A percentile compares a stretch with the other conserved stretches of the same genome.
phyloP scores from a whole-genome alignment of 176 grass and related monocot genomes.

The Puccinellia tenuiflora region DNA sequence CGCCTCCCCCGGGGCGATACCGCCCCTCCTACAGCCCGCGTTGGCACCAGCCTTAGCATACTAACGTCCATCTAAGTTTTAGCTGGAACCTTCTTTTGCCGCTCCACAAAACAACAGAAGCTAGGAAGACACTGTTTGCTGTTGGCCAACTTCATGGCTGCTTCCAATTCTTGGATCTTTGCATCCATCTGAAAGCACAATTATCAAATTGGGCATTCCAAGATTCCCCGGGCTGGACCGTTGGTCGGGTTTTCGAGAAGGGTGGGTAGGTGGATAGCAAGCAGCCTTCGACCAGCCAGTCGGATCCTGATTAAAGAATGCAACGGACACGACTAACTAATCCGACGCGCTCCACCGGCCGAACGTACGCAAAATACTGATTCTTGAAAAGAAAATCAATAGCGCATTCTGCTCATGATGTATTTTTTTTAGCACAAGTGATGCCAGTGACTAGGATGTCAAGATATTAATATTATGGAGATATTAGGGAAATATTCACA shows the following conservation, averaged over 20 bases:
- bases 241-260: neutral
- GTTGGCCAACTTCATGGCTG: conserved; percentile 9
- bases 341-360: neutral
- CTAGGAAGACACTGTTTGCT: neutral
- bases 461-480: too few species aligned
- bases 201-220: neutral
- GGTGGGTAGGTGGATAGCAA: neutral
- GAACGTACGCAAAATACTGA: neutral
- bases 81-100: neutral
- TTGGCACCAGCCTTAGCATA: too few species aligned
- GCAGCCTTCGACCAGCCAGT: neutral
- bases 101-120: neutral
- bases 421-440: neutral
- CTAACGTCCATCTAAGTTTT: neutral
- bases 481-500: too few species aligned
- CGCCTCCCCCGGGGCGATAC: too few species aligned
- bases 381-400: neutral
- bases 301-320: neutral
- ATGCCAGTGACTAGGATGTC: too few species aligned
- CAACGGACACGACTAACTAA: neutral
- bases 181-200: neutral
- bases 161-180: neutral
- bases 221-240: neutral
- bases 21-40: too few species aligned
- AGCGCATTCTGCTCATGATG: neutral